A percentile compares a stretch with the other conserved stretches of the same genome.
These are phyloP conservation scores for Aspergillus tanneri DNA, from an alignment of 2,329 filamentous ascomycete genomes.

Conservation along the genomic window DNA sequence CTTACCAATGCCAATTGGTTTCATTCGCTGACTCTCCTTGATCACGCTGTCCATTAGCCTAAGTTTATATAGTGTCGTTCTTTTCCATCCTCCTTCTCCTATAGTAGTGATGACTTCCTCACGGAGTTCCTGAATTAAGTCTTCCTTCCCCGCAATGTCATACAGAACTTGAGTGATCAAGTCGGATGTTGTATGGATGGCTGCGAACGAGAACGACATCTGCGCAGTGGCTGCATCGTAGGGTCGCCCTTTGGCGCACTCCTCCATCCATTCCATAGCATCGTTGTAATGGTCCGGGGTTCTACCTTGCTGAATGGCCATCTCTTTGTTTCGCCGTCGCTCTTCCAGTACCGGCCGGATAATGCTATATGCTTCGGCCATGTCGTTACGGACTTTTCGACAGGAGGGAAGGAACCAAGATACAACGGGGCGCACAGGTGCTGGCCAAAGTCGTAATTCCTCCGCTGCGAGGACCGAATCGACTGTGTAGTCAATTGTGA, in stretches of 20 bases:
- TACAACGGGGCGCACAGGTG: not conserved
- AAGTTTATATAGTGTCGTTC: not conserved
- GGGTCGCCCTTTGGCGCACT: not conserved
- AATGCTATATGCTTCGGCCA: not conserved
- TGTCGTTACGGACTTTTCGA: not conserved
- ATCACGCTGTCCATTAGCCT: slow-evolving; percentile 11
- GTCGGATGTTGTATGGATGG: slow-evolving; percentile 1
- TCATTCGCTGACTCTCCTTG: slow-evolving; percentile 8
- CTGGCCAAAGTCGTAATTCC: slow-evolving; percentile 15
- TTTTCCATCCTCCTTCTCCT: not conserved
- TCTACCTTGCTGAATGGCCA: too few species aligned
- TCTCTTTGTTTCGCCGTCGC: too few species aligned
- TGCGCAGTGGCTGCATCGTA: slow-evolving; percentile 1
- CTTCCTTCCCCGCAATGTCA: not conserved
- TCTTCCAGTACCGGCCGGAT: not conserved
- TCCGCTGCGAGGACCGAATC: slow-evolving; percentile 16
- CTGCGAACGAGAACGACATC: not conserved
- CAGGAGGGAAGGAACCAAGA: slow-evolving; percentile 4
- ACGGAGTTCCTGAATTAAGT: not conserved
- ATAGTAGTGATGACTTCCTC: not conserved
- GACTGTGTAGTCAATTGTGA: slow-evolving; percentile 17
- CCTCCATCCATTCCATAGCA: slow-evolving; percentile 5
- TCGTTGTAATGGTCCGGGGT: too few species aligned
- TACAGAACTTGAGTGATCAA: not conserved
- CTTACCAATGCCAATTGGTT: slow-evolving; percentile 2